Evolutionary conservation across 805 yeast genomes (phyloP).

Genomic region (Lipomyces spencermartinsiae): DNA sequence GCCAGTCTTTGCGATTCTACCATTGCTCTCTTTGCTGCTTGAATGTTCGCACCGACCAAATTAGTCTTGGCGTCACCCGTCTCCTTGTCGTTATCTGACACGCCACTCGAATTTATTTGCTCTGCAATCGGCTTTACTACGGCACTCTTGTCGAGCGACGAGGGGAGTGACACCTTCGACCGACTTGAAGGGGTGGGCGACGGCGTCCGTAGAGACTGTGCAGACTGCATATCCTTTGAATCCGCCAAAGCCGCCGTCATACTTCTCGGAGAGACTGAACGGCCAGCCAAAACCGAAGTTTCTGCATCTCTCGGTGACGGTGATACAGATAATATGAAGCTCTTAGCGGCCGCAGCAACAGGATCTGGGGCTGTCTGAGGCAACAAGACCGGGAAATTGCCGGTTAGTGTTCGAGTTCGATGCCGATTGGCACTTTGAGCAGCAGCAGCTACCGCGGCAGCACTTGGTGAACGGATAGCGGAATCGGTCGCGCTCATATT

Average conservation of each 20-base stretch:
- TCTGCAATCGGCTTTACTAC: neutral
- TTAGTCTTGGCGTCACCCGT: neutral
- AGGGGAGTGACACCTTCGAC: constrained; percentile 1
- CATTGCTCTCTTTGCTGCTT: constrained; percentile 3
- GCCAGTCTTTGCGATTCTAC: neutral
- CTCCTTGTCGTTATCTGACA: neutral
- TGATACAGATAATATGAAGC: neutral
- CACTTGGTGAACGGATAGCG: neutral
- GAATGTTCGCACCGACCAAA: neutral
- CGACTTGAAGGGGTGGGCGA: constrained; percentile 7
- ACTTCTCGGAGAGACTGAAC: neutral
- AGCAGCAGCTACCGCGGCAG: constrained; percentile 6
- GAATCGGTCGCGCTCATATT: neutral
- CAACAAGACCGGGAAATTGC: neutral
- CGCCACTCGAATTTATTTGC: neutral
- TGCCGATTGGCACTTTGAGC: neutral
- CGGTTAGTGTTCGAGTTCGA: neutral
- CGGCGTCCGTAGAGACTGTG: neutral
- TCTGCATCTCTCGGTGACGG: neutral
- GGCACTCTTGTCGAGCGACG: neutral
- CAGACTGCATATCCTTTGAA: neutral
- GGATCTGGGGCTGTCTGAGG: neutral
- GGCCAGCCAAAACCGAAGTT: neutral
- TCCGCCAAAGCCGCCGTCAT: neutral
- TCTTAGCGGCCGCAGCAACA: constrained; percentile 7